Conservation (phyloP, 495 filamentous ascomycete species). For the Jackrogersella minutella region DNA sequence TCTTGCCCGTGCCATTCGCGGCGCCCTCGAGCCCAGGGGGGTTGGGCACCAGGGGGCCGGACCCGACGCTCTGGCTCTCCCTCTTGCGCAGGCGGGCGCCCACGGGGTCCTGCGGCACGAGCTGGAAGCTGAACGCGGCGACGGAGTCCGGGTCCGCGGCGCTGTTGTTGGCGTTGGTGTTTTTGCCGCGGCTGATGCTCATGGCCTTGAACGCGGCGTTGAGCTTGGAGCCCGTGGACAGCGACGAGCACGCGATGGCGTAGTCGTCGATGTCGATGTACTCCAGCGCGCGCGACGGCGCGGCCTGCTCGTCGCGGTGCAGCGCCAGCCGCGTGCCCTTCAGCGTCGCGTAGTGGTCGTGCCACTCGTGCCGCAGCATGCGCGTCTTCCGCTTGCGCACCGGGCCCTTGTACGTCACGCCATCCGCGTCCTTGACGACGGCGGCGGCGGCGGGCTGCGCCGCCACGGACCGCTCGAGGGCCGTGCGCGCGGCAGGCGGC, state of each 20-base stretch:
- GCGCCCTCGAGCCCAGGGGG: slow-evolving; percentile 39
- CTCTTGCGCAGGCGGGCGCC: slow-evolving; percentile 57
- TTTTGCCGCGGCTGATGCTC: slow-evolving; percentile 67
- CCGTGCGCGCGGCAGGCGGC: slow-evolving; percentile 45
- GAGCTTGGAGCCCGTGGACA: slow-evolving; percentile 76
- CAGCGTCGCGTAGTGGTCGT: slow-evolving; percentile 87
- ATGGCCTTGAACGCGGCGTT: slow-evolving; percentile 88
- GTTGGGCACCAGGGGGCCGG: slow-evolving; percentile 28
- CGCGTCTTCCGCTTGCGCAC: slow-evolving; percentile 96
- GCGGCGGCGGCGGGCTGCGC: slow-evolving; percentile 43
- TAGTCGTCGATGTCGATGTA: slow-evolving; percentile 95
- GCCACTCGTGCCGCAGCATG: slow-evolving; percentile 92
- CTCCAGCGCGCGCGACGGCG: slow-evolving; percentile 68
- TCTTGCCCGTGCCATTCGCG: slow-evolving; percentile 72
- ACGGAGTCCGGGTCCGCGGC: slow-evolving; percentile 55
- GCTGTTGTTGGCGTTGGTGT: too few species aligned
- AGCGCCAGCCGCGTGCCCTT: slow-evolving; percentile 84
- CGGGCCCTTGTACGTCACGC: slow-evolving; percentile 75
- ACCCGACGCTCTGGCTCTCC: slow-evolving; percentile 48
- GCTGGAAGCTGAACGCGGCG: slow-evolving; percentile 86
- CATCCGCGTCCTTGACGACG: slow-evolving; percentile 61
- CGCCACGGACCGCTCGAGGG: slow-evolving; percentile 49
- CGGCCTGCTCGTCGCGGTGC: slow-evolving; percentile 69
- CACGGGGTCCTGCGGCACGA: slow-evolving; percentile 72
- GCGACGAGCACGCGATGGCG: slow-evolving; percentile 85